phyloP scores from a whole-genome alignment of 2,329 filamentous ascomycete species.

The Calonectria pseudoreteaudii region DNA sequence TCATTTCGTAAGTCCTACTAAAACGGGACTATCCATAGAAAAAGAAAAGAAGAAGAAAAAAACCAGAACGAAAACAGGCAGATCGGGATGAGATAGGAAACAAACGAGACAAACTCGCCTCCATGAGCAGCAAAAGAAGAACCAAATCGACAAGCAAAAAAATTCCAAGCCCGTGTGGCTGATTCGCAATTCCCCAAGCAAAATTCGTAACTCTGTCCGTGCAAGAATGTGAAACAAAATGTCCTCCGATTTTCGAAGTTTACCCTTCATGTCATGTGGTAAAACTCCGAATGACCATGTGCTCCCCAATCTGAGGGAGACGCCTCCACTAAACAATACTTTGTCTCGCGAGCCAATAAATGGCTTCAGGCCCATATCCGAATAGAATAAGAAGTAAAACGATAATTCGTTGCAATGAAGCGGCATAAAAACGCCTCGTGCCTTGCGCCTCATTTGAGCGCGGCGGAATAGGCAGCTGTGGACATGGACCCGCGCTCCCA shows the following conservation, averaged over 20 bases:
- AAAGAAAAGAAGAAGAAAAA: conserved; percentile 21
- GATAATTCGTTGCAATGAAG: conserved; percentile 31
- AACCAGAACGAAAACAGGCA: neutral
- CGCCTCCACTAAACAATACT: conserved; percentile 44
- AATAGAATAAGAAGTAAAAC: conserved; percentile 19
- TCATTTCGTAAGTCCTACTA: conserved; percentile 44
- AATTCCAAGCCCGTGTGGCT: conserved; percentile 26
- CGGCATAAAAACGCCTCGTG: conserved; percentile 29
- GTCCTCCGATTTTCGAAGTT: conserved; percentile 31
- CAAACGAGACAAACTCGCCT: conserved; percentile 12
- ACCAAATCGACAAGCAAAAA: conserved; percentile 27
- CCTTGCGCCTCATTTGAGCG: neutral
- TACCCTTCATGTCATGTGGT: conserved; percentile 44
- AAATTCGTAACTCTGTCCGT: conserved; percentile 23
- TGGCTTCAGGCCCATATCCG: conserved; percentile 12
- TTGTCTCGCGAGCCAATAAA: conserved; percentile 32
- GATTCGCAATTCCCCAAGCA: conserved; percentile 38
- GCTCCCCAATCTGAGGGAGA: conserved; percentile 25
- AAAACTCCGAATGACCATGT: conserved; percentile 34
- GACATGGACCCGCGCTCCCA: conserved; percentile 14
- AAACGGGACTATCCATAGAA: conserved; percentile 39
- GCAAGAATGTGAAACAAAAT: conserved; percentile 10
- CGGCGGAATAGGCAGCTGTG: conserved; percentile 6
- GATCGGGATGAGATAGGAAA: neutral
- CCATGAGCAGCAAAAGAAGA: neutral